A percentile compares a stretch with the other conserved stretches of the same genome.
Conservation (phyloP, 306 rosid species). For the Quercus robur region DNA sequence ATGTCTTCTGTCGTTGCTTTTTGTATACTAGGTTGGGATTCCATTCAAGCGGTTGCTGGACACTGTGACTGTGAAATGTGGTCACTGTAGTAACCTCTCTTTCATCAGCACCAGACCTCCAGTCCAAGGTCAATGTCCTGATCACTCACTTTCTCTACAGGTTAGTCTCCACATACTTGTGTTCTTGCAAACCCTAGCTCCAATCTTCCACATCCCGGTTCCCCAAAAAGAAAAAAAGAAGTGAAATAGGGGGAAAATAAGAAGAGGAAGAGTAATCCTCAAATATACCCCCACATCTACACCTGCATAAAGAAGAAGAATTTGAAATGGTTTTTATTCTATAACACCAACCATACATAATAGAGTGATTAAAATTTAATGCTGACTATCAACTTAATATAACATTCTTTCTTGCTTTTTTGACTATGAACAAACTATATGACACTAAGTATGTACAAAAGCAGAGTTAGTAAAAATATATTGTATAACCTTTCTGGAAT, state of each 20-base stretch:
- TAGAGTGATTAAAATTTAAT: too few relatives aligned
- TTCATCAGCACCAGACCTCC: conserved; percentile 87
- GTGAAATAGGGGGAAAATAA: background rate
- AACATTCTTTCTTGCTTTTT: too few relatives aligned
- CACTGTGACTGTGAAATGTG: conserved; percentile 97
- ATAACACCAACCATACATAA: too few relatives aligned
- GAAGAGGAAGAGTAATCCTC: too few relatives aligned
- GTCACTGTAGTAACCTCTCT: conserved; percentile 94
- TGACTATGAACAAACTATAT: too few relatives aligned
- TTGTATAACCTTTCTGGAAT: too few relatives aligned
- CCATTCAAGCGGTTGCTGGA: conserved; percentile 89
- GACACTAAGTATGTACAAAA: too few relatives aligned
- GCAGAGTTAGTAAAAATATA: too few relatives aligned
- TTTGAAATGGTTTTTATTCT: too few relatives aligned
- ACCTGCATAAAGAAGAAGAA: background rate
- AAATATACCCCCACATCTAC: background rate
- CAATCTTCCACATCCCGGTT: background rate
- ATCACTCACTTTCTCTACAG: conserved; percentile 75
- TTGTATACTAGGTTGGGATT: conserved; percentile 65
- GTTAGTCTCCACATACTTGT: conserved; percentile 17
- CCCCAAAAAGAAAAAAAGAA: background rate
- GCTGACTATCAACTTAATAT: too few relatives aligned
- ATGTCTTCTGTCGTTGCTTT: background rate
- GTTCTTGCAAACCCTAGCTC: background rate
- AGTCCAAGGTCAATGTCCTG: conserved; percentile 52